These are phyloP conservation scores for Anthracocystis walkeri DNA, from an alignment of 1,284 basidiomycete species.

Conservation along the genomic window DNA sequence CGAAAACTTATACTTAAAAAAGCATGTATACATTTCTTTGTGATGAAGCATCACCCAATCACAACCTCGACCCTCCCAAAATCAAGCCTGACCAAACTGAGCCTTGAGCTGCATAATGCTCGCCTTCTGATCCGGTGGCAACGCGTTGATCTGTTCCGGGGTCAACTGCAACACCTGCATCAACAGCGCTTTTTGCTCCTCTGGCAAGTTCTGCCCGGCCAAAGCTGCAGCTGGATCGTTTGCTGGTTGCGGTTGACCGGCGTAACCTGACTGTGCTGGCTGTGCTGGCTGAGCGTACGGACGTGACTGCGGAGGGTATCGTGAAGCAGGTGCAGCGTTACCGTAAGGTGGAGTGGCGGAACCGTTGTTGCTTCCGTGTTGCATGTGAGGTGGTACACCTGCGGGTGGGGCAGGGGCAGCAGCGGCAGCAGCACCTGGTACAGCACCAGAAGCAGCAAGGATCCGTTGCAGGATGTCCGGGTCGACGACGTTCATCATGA, in stretches of 20 bases:
- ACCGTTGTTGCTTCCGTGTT: slow-evolving; percentile 20
- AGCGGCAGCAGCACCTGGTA: slow-evolving; percentile 16
- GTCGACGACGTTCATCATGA: slow-evolving; percentile 95
- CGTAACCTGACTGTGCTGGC: slow-evolving; percentile 31
- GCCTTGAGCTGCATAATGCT: slow-evolving; percentile 79
- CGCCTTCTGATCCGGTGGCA: slow-evolving; percentile 84
- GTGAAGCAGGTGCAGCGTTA: slow-evolving; percentile 14
- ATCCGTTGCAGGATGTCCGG: slow-evolving; percentile 80
- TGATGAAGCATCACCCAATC: background rate
- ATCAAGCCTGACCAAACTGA: slow-evolving; percentile 61
- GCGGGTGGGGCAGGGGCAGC: slow-evolving; percentile 11
- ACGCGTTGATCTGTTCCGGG: slow-evolving; percentile 84
- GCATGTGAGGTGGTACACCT: slow-evolving; percentile 43
- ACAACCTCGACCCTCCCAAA: background rate
- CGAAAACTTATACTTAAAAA: too few relatives aligned
- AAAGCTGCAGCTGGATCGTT: slow-evolving; percentile 49
- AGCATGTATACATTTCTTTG: background rate
- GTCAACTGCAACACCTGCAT: slow-evolving; percentile 85
- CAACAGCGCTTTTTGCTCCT: slow-evolving; percentile 62
- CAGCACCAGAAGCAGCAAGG: slow-evolving; percentile 49
- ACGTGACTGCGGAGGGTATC: slow-evolving; percentile 20
- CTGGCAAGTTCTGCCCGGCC: slow-evolving; percentile 52
- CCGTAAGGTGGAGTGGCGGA: slow-evolving; percentile 46
- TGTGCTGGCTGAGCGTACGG: too few relatives aligned
- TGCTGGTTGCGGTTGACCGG: slow-evolving; percentile 22